These are phyloP conservation scores for Lasiosphaeria ovina DNA, from an alignment of 495 filamentous ascomycete species.

Conservation along the genomic window DNA sequence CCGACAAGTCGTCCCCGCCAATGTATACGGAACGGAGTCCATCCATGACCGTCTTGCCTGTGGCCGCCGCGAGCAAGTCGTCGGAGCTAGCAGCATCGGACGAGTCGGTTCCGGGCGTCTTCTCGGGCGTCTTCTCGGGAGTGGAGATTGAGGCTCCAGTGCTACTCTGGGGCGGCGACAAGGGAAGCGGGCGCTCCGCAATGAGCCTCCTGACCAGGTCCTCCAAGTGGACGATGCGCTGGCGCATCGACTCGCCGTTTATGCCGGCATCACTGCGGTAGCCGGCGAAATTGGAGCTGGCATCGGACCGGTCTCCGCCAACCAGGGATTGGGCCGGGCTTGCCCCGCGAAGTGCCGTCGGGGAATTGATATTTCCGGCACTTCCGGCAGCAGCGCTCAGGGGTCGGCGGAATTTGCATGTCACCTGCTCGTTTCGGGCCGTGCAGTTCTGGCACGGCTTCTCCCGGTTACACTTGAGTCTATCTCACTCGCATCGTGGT, in stretches of 20 bases:
- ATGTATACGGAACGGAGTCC: constrained; percentile 23
- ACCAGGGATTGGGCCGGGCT: too few relatives aligned
- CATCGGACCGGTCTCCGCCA: too few relatives aligned
- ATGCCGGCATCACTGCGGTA: constrained; percentile 5
- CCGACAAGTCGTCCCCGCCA: constrained; percentile 32
- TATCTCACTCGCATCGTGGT: constrained; percentile 8
- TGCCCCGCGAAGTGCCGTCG: too few relatives aligned
- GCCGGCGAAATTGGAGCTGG: constrained; percentile 4
- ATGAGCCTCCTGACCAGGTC: constrained; percentile 31
- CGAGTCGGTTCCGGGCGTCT: not conserved
- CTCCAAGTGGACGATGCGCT: constrained; percentile 37
- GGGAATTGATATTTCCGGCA: too few relatives aligned
- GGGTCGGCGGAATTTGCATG: constrained; percentile 30
- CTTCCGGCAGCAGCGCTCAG: constrained; percentile 3
- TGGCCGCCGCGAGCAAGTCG: not conserved
- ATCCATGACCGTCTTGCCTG: constrained; percentile 3
- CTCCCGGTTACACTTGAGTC: constrained; percentile 43
- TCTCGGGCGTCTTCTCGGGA: not conserved
- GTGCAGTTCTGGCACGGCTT: constrained; percentile 39
- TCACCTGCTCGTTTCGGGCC: constrained; percentile 20
- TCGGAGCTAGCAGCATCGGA: not conserved
- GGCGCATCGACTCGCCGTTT: constrained; percentile 23
- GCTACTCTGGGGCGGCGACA: not conserved
- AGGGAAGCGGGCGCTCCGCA: constrained; percentile 17
- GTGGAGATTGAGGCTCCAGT: too few relatives aligned